Percentiles rank a stretch among this genome's conserved stretches.
Conservation (phyloP, 495 filamentous ascomycete species). For the Penicillium atrosanguineum region DNA sequence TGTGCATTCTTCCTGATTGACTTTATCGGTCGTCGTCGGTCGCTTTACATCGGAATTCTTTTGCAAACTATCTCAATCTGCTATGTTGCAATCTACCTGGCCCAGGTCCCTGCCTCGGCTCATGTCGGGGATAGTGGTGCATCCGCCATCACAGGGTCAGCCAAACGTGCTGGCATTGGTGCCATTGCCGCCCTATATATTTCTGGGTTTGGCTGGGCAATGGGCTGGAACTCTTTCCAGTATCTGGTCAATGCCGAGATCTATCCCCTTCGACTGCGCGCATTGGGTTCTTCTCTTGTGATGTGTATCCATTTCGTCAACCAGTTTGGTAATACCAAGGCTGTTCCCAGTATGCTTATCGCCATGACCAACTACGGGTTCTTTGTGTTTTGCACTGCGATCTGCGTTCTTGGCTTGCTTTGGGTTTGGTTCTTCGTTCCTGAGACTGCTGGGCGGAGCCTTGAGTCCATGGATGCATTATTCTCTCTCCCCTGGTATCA, state of each 20-base stretch:
- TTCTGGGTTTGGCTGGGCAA: conserved; percentile 57
- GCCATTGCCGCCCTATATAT: conserved; percentile 58
- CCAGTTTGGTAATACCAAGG: conserved; percentile 56
- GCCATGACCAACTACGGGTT: conserved; percentile 47
- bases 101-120: conserved; percentile 26
- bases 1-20: conserved; percentile 65
- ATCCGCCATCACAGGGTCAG: not conserved
- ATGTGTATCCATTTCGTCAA: conserved; percentile 58
- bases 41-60: conserved; percentile 54
- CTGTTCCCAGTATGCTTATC: conserved; percentile 50
- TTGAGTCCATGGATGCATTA: conserved; percentile 59
- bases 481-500: conserved; percentile 64
- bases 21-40: conserved; percentile 58
- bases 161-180: conserved; percentile 31
- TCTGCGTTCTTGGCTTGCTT: conserved; percentile 52
- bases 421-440: conserved; percentile 55
- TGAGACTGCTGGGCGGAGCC: conserved; percentile 33
- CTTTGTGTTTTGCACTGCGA: conserved; percentile 64
- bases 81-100: conserved; percentile 60
- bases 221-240: conserved; percentile 67
- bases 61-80: conserved; percentile 55
- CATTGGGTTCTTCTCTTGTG: conserved; percentile 19
- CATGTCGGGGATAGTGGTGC: not conserved
- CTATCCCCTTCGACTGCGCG: conserved; percentile 48
- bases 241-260: conserved; percentile 68